Conservation (phyloP, 2,329 filamentous ascomycete genomes). For the Hypomyces rosellus region DNA sequence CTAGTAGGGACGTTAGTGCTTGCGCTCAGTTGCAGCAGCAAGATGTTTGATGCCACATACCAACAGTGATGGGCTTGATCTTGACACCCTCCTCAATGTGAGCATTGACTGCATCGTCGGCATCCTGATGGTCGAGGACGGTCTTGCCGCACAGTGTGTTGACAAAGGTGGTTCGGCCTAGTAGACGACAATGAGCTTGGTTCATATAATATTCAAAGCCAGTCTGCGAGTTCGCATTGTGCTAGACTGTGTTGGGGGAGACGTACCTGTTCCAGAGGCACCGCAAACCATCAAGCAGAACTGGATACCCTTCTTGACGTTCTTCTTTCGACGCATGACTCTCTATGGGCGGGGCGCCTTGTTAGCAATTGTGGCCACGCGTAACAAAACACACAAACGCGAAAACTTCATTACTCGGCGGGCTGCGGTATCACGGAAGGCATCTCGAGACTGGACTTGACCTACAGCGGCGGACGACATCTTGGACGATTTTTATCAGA, state of each 20-base stretch:
- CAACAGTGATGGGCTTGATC: slow-evolving; percentile 97
- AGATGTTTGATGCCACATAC: slow-evolving; percentile 41
- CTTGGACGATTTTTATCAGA: slow-evolving; percentile 10
- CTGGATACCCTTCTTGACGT: slow-evolving; percentile 99
- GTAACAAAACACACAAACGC: neutral
- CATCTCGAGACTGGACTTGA: neutral
- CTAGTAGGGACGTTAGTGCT: slow-evolving; percentile 36
- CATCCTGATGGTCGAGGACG: slow-evolving; percentile 86
- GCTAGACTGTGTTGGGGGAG: slow-evolving; percentile 9
- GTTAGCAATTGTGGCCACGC: neutral
- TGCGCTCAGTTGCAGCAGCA: neutral
- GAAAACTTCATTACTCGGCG: neutral
- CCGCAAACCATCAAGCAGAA: slow-evolving; percentile 99
- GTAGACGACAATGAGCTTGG: slow-evolving; percentile 15
- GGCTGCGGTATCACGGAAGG: neutral
- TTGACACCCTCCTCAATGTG: slow-evolving; percentile 95
- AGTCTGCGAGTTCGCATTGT: neutral
- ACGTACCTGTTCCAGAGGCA: slow-evolving; percentile 92
- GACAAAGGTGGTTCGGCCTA: slow-evolving; percentile 96
- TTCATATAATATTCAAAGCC: neutral
- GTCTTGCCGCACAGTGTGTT: slow-evolving; percentile 97
- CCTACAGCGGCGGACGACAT: slow-evolving; percentile 21
- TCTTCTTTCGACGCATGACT: slow-evolving; percentile 99
- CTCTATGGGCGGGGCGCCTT: slow-evolving; percentile 46
- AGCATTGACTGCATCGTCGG: slow-evolving; percentile 80